Evolutionary conservation across 2,329 filamentous ascomycete genomes (phyloP).

Genomic region (Fusarium devonianum): DNA sequence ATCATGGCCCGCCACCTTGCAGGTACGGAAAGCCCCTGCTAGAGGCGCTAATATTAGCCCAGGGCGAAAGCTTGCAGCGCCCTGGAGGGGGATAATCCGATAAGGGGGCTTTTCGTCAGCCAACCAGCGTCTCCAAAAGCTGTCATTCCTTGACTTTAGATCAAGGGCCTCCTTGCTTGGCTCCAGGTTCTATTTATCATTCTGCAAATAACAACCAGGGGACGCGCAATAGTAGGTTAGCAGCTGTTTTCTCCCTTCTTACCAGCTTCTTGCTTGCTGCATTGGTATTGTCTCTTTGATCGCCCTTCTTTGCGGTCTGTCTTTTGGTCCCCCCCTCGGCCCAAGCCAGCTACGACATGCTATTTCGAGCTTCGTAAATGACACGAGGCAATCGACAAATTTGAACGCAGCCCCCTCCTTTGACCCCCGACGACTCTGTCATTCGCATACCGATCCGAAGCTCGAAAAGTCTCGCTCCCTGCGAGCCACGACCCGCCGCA

Average conservation of each 20-base stretch:
- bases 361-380: conserved; percentile 12
- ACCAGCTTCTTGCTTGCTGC: neutral
- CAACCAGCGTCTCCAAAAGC: conserved; percentile 20
- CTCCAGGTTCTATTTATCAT: conserved; percentile 3
- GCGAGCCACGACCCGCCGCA: conserved; percentile 35
- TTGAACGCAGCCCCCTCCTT: conserved; percentile 6
- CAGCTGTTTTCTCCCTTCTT: neutral
- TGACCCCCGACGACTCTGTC: neutral
- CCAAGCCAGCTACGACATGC: conserved; percentile 20
- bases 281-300: neutral
- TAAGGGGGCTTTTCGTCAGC: conserved; percentile 5
- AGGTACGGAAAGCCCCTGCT: conserved; percentile 8
- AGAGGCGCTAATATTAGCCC: conserved; percentile 13
- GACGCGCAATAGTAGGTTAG: neutral
- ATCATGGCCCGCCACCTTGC: neutral
- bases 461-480: conserved; percentile 35
- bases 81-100: neutral
- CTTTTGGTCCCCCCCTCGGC: neutral
- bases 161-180: conserved; percentile 1
- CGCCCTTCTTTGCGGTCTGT: too few relatives aligned
- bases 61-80: neutral
- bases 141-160: neutral
- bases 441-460: conserved; percentile 4
- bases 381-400: conserved; percentile 17
- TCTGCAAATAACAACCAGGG: neutral